Evolutionary conservation across 805 yeast species (phyloP).

Genomic region (Candida tallmaniae): DNA sequence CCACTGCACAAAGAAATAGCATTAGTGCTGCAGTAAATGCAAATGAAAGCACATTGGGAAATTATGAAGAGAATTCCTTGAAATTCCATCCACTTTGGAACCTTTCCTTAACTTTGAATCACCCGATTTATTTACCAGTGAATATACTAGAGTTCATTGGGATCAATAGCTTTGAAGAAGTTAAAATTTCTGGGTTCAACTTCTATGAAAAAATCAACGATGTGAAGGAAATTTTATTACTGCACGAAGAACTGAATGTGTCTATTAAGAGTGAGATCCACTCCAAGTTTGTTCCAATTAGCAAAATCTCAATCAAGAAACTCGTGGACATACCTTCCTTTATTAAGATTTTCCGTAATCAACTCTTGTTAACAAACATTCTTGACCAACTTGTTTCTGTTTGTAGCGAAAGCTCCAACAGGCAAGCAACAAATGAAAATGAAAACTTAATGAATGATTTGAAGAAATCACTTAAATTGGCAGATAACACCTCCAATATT

Average conservation of each 20-base stretch:
- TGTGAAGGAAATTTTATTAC: constrained; percentile 10
- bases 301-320: constrained; percentile 18
- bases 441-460: no score
- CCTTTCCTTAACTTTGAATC: constrained; percentile 20
- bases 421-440: constrained; percentile 14
- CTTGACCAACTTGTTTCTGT: constrained; percentile 4
- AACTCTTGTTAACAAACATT: constrained; percentile 22
- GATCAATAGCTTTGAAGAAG: constrained; percentile 4
- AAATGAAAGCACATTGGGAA: no score
- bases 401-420: constrained; percentile 3
- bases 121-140: constrained; percentile 24
- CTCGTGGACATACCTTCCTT: constrained; percentile 21
- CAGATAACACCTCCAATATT: constrained; percentile 35
- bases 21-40: background rate
- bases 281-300: constrained; percentile 19
- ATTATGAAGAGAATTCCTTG: background rate
- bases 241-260: constrained; percentile 1
- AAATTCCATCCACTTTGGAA: constrained; percentile 17
- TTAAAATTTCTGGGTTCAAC: background rate
- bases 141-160: constrained; percentile 29
- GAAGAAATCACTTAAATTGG: constrained; percentile 29
- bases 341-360: constrained; percentile 29
- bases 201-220: constrained; percentile 10
- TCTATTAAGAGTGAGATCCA: constrained; percentile 9
- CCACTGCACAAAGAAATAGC: background rate